Evolutionary conservation across 179 eudicot genomes (phyloP), one percentile per base, ranked within the genome.

Genomic region (Silene noctiflora): DNA sequence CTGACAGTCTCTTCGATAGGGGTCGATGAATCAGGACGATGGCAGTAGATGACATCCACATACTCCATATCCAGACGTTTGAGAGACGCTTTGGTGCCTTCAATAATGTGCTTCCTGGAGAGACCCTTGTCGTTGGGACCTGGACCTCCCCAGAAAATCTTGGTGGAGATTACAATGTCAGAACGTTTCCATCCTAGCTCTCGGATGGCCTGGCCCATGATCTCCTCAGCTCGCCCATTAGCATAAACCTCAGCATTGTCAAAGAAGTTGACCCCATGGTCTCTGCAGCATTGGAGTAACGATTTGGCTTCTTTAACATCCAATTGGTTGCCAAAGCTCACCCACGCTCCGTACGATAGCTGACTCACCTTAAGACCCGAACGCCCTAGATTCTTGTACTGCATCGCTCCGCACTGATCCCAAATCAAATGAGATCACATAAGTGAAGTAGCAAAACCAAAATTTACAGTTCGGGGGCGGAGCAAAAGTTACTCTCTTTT

Each of bases 211-310:
- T 94, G 97, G 1, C 98, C 98, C 98, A 94, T 94, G 83, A 94
- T 94, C 81, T 94, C 98, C 84, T 94, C 98, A 22, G 98, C 98
- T 0, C 98, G 83, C 61, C 98, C 98, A n/a, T 92, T 91, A 72
- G 97, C 97, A 79, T 94, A 94, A 39, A 91, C 96, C 83, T 94
- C 97, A 12, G 98, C 98, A 72, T 94, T 94, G 86, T 94, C 97
- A 79, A 94, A 94, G 86, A 92, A 94, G 77, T 94, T 94, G 13
- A 94, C 97, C 68, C 98, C 98, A 75, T 88, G 81, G 73, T 94
- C 97, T 3, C 94, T 82, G 86, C 97, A 92, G 69, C 87, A 77
- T 20, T 90, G 96, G 73, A 94, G 91, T 77, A 94, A 67, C 1
- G 86, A 48, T 74, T 94, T 94, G 11, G 98, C 97, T 22, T 94